Conservation (phyloP, 2,329 filamentous ascomycete species). For the Penicillium sp. region DNA sequence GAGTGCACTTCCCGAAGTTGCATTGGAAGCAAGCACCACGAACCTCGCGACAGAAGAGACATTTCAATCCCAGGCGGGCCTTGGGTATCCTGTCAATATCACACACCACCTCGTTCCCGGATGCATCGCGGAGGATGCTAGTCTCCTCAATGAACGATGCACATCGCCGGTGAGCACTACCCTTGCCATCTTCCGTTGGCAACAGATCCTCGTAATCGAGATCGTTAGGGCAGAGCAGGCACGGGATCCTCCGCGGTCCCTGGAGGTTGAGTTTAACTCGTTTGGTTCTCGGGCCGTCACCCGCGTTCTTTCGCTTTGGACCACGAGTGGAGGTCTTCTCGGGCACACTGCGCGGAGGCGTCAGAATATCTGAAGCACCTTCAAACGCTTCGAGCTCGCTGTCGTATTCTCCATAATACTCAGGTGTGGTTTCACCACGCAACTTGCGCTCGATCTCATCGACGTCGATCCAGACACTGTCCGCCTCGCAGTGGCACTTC, state of each 20-base stretch:
- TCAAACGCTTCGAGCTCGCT: conserved; percentile 63
- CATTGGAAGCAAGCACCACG: conserved; percentile 97
- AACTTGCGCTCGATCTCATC: conserved; percentile 92
- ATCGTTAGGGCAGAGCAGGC: conserved; percentile 88
- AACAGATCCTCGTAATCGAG: conserved; percentile 76
- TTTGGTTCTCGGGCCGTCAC: conserved; percentile 62
- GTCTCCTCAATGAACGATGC: conserved; percentile 90
- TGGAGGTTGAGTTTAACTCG: conserved; percentile 72
- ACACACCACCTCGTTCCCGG: conserved; percentile 66
- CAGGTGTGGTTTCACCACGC: conserved; percentile 68
- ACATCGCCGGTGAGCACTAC: conserved; percentile 76
- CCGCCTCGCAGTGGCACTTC: conserved; percentile 92
- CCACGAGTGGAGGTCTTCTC: conserved; percentile 59
- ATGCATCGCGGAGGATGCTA: conserved; percentile 67
- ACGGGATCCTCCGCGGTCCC: conserved; percentile 69
- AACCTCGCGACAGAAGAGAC: conserved; percentile 89
- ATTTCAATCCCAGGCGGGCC: conserved; percentile 84
- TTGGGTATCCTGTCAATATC: conserved; percentile 80
- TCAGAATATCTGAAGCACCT: conserved; percentile 65
- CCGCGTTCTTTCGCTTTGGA: conserved; percentile 65
- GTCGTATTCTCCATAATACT: conserved; percentile 50
- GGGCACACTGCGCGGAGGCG: conserved; percentile 69
- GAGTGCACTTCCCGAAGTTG: conserved; percentile 86
- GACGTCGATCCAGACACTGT: conserved; percentile 98
- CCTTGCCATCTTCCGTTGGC: conserved; percentile 78